These are phyloP conservation scores for Orbilia quercus DNA, from an alignment of 2,329 filamentous ascomycete genomes.

Conservation along the genomic window DNA sequence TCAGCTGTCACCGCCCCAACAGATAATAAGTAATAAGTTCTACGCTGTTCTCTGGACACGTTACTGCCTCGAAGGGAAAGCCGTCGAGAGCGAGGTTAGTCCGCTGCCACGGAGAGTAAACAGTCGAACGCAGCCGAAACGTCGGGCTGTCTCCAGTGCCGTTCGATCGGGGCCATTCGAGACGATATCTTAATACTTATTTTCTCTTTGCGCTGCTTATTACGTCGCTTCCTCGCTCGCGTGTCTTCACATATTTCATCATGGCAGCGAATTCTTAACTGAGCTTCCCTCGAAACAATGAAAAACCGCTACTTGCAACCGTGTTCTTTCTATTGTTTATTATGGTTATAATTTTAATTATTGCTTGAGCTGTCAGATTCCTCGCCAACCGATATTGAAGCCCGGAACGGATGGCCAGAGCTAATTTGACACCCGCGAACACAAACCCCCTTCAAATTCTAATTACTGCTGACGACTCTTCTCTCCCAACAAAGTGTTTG, in stretches of 20 bases:
- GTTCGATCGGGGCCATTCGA: conserved; percentile 24
- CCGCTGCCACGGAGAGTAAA: conserved; percentile 36
- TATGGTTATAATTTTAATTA: neutral
- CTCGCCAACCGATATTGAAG: conserved; percentile 1
- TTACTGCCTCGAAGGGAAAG: conserved; percentile 24
- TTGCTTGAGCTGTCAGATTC: conserved; percentile 18
- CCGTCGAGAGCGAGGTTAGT: conserved; percentile 12
- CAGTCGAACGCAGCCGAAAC: conserved; percentile 26
- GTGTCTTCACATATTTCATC: neutral
- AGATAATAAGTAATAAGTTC: conserved; percentile 16
- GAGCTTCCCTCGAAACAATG: no score
- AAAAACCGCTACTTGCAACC: conserved; percentile 13
- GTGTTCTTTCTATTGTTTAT: no score
- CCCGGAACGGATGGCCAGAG: no score
- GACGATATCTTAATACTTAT: conserved; percentile 16
- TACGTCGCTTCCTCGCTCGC: conserved; percentile 20
- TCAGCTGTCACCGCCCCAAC: conserved; percentile 23
- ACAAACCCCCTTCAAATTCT: no score
- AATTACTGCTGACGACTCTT: conserved; percentile 1
- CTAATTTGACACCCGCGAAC: no score
- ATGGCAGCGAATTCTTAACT: no score
- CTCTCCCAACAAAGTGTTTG: neutral
- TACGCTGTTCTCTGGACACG: conserved; percentile 30
- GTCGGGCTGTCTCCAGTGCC: neutral
- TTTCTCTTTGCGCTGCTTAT: conserved; percentile 37